phyloP scores from a whole-genome alignment of 768 basidiomycete genomes.

The Pisolithus orientalis region DNA sequence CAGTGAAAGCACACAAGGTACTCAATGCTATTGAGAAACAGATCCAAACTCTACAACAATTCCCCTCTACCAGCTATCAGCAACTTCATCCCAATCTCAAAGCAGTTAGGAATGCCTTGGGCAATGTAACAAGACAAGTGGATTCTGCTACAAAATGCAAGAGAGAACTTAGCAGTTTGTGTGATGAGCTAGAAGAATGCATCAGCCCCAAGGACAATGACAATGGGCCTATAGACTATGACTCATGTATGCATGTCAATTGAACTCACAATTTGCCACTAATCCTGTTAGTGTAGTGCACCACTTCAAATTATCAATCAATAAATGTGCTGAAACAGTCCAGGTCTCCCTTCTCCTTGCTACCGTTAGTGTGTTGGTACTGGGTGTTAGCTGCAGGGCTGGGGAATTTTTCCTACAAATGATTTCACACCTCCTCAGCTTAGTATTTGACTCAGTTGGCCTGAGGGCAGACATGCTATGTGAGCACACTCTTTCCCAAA shows the following conservation, averaged over 20 bases:
- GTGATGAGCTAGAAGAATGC: not conserved
- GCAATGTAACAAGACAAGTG: not conserved
- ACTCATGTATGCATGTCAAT: not conserved
- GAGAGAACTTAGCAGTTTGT: not conserved
- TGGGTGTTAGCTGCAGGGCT: constrained; percentile 5
- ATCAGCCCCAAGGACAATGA: not conserved
- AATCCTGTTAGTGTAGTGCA: not conserved
- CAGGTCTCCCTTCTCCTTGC: constrained; percentile 17
- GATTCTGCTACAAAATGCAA: not conserved
- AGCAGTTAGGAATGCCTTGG: not conserved
- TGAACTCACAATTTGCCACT: not conserved
- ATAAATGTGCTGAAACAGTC: constrained; percentile 5
- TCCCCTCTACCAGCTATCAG: not conserved
- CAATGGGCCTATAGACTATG: not conserved
- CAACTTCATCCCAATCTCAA: not conserved
- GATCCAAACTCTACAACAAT: not conserved
- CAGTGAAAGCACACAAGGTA: not conserved
- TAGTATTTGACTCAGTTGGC: not conserved
- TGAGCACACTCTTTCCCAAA: not conserved
- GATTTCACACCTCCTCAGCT: constrained; percentile 8
- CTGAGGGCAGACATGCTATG: not conserved
- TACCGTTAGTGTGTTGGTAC: constrained; percentile 11
- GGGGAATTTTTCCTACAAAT: constrained; percentile 15
- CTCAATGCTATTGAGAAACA: not conserved
- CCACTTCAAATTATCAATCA: constrained; percentile 1